Evolutionary conservation across 2,329 filamentous ascomycete species (phyloP).

Genomic region (Monosporascus sp.): DNA sequence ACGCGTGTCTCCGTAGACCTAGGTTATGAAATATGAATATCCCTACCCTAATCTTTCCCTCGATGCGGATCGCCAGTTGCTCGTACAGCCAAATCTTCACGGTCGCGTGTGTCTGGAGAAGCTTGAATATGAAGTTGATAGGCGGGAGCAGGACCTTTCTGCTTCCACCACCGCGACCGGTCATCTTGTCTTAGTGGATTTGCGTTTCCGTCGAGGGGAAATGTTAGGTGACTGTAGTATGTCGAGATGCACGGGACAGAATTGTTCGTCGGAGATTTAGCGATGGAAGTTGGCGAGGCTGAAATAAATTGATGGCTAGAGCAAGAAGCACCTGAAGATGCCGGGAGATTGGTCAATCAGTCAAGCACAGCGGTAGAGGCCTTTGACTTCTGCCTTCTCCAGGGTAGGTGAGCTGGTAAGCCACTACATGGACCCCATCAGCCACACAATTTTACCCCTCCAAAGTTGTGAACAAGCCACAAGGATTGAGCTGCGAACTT

Average conservation of each 20-base stretch:
- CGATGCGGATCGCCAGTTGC: conserved; percentile 87
- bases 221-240: neutral
- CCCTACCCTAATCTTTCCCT: conserved; percentile 88
- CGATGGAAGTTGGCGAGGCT: neutral
- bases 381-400: no score
- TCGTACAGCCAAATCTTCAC: conserved; percentile 97
- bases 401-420: no score
- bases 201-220: neutral
- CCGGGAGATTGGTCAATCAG: no score
- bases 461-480: no score
- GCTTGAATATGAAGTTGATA: conserved; percentile 88
- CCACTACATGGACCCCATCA: no score
- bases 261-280: neutral
- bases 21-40: neutral
- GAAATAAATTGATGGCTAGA: neutral
- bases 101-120: conserved; percentile 73
- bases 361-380: no score
- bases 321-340: no score
- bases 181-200: conserved; percentile 36
- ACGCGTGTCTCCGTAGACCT: neutral
- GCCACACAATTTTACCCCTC: no score
- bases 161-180: conserved; percentile 54
- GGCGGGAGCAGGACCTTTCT: conserved; percentile 56
- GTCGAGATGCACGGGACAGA: no score
- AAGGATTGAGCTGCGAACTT: no score